A percentile compares a stretch with the other conserved stretches of the same genome.
These are phyloP conservation scores for Boletellus emodensis DNA, from an alignment of 768 basidiomycete species.

Conservation along the genomic window DNA sequence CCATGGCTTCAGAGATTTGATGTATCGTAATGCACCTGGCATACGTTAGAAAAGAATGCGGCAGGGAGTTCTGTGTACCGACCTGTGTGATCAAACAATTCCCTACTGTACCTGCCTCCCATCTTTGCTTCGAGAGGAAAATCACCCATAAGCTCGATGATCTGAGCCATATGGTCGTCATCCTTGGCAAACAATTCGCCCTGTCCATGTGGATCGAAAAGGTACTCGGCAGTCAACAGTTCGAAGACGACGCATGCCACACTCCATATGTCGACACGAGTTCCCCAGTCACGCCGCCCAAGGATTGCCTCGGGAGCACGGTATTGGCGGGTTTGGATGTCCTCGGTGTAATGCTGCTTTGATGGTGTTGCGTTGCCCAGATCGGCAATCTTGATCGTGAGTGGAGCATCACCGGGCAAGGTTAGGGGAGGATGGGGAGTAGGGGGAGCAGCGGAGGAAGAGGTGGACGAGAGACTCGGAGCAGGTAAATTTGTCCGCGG, in stretches of 20 bases:
- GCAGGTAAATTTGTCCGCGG: constrained; percentile 11
- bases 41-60: constrained; percentile 4
- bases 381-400: constrained; percentile 91
- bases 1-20: constrained; percentile 73
- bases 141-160: constrained; percentile 87
- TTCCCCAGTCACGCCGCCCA: constrained; percentile 82
- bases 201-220: constrained; percentile 87
- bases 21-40: constrained; percentile 66
- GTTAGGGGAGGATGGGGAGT: constrained; percentile 23
- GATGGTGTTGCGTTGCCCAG: constrained; percentile 92
- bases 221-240: constrained; percentile 84
- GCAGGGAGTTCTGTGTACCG: constrained; percentile 19
- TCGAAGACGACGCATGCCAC: constrained; percentile 91
- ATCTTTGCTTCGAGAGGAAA: constrained; percentile 68
- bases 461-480: constrained; percentile 20
- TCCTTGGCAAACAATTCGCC: constrained; percentile 83
- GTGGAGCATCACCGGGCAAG: constrained; percentile 35
- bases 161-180: constrained; percentile 95
- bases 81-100: constrained; percentile 78
- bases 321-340: constrained; percentile 96
- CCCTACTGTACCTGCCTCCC: constrained; percentile 79
- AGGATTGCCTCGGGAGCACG: constrained; percentile 92
- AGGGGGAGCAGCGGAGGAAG: constrained; percentile 19
- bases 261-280: constrained; percentile 86
- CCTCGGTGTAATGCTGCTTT: constrained; percentile 88